Base-by-base conservation (phyloP, 2,329 filamentous ascomycete species). In the Penicillium corylophilum region DNA sequence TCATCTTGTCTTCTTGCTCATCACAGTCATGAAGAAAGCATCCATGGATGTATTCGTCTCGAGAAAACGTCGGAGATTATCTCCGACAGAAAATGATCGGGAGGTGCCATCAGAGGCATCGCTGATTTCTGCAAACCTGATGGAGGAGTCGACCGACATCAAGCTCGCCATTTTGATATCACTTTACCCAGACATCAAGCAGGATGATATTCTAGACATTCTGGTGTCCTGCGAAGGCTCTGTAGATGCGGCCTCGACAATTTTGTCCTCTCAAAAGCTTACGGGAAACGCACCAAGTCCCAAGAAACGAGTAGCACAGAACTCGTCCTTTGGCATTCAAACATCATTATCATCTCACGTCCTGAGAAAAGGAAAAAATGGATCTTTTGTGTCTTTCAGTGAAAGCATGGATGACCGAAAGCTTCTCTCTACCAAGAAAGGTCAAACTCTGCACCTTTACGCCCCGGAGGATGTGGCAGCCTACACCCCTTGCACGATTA, bases 401-500 rank as follows among this genome's bases (percentile, higher is more conserved):
- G 54, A 55, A 18, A 44, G 1, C 16, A 13, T 16, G 7, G 18
- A 3, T 7, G 46, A 31, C n/a, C 43, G 33, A 47, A 57, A 35
- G 12, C 15, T 42, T n/a, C 46, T 51, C n/a, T 50, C 89, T 53
- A 85, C 88, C 0, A 87, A 83, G 63, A 95, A 87, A 66, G 93
- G 92, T 12, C 83, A 84, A 61, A 96, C 93, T 0, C 73, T 97
- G 2, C 88, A 93, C 66, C 77, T 97, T 0, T 97, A 88, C 70
- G 84, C 89, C 38, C 89, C 92, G 0, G 78, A 84, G 35, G 91
- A 96, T 62, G 83, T 97, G 41, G 87, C 89, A 44, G 79, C 82
- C 22, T 82, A 95, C 65, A 96, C 93, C 0, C 91, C 94, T 1
- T 96, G 92, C 72, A 92, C 89, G 10, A 88, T 97, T 59, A 85